A percentile compares a stretch with the other conserved stretches of the same genome.
phyloP scores from a whole-genome alignment of 495 filamentous ascomycete species.

The Aspergillus haitiensis region DNA sequence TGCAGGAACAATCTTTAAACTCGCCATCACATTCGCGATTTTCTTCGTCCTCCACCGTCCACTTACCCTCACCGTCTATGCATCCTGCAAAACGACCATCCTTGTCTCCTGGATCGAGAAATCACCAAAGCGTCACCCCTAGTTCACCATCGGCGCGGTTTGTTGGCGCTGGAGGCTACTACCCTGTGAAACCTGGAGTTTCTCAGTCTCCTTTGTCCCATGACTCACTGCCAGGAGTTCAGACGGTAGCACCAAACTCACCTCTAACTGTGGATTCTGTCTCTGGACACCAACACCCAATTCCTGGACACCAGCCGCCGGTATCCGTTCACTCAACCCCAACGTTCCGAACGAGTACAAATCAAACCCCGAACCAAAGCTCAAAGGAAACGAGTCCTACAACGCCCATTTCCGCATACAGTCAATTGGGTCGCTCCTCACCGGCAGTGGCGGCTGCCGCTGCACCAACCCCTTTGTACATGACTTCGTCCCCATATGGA shows the following conservation, averaged over 20 bases:
- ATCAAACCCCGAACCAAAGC: conserved; percentile 38
- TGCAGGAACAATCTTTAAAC: conserved; percentile 28
- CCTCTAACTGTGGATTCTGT: conserved; percentile 33
- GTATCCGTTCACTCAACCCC: conserved; percentile 44
- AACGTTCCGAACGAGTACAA: conserved; percentile 43
- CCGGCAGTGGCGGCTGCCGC: conserved; percentile 37
- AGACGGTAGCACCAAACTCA: conserved; percentile 30
- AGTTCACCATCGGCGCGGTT: conserved; percentile 58
- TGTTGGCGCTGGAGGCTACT: conserved; percentile 33
- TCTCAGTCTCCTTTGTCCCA: conserved; percentile 51
- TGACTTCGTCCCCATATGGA: conserved; percentile 28
- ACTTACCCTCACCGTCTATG: conserved; percentile 35
- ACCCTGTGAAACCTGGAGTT: conserved; percentile 46
- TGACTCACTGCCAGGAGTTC: conserved; percentile 32
- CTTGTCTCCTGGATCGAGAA: conserved; percentile 40
- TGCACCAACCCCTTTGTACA: conserved; percentile 21
- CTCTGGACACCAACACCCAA: conserved; percentile 30
- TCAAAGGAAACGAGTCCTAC: conserved; percentile 59
- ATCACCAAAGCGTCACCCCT: conserved; percentile 62
- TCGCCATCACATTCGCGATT: conserved; percentile 36
- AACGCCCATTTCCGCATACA: conserved; percentile 52
- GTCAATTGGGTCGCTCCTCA: conserved; percentile 49
- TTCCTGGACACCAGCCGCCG: conserved; percentile 35
- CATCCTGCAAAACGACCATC: conserved; percentile 34
- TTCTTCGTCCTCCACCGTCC: conserved; percentile 36